Conservation (phyloP, 805 yeast species). For the Myxozyma geophila region DNA sequence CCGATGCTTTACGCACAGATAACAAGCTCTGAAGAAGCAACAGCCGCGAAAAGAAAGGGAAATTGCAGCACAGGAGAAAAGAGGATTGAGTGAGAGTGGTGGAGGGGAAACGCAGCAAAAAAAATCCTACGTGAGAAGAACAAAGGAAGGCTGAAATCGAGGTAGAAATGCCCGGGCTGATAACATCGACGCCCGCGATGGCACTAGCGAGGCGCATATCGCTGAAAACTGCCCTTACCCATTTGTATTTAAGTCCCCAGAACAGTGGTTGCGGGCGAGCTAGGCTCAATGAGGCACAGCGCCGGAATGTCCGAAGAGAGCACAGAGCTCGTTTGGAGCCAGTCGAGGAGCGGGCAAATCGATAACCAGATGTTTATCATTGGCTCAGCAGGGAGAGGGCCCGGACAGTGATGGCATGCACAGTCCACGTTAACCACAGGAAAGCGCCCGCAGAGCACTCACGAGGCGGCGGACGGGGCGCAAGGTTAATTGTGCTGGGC, state of each 20-base stretch:
- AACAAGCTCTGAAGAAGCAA: no score
- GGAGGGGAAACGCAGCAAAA: background rate
- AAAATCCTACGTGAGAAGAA: background rate
- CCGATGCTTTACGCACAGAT: no score
- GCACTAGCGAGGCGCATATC: background rate
- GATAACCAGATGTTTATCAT: slow-evolving; percentile 14
- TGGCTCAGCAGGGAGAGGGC: background rate
- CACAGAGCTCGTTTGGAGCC: slow-evolving; percentile 4
- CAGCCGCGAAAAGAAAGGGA: no score
- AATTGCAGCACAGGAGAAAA: background rate
- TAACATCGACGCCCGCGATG: slow-evolving; percentile 11
- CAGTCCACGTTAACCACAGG: background rate
- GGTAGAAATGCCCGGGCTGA: slow-evolving; percentile 11
- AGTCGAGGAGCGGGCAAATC: slow-evolving; percentile 5
- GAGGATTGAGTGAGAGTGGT: background rate
- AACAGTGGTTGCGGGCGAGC: background rate
- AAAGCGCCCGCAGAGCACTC: no score
- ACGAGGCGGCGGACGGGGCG: no score
- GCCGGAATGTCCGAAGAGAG: slow-evolving; percentile 10
- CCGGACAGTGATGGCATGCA: background rate
- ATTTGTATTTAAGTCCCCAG: background rate
- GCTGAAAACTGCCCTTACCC: slow-evolving; percentile 3
- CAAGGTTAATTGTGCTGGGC: no score
- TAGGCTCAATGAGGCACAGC: slow-evolving; percentile 5
- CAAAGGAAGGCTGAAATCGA: background rate